A percentile compares a stretch with the other conserved stretches of the same genome.
These are phyloP conservation scores for Boletus patriciae DNA, from an alignment of 768 basidiomycete species.

Conservation along the genomic window DNA sequence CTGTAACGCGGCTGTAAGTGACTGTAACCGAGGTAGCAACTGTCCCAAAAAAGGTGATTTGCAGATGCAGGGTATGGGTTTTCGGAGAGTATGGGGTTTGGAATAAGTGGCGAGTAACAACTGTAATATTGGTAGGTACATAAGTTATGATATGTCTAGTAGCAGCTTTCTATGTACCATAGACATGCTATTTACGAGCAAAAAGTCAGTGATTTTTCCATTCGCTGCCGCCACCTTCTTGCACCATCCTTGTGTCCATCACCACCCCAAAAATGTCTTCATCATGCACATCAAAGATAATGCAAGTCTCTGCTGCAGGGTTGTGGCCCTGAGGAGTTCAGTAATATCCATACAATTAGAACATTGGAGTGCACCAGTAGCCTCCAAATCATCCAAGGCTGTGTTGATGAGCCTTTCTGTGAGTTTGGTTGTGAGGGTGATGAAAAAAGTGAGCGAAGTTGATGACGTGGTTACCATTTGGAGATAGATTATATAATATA, in stretches of 20 bases:
- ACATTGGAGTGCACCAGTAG: background rate
- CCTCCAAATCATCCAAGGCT: background rate
- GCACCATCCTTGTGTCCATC: background rate
- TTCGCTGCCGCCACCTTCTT: background rate
- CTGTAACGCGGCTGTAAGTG: too few species aligned
- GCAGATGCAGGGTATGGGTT: background rate
- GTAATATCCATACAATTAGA: background rate
- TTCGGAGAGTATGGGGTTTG: background rate
- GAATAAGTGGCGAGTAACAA: too few species aligned
- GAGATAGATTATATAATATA: too few species aligned
- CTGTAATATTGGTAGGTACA: background rate
- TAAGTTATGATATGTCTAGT: background rate
- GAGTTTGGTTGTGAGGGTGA: too few species aligned
- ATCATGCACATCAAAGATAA: background rate
- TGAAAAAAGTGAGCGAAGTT: too few species aligned
- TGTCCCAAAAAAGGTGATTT: too few species aligned
- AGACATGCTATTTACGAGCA: background rate
- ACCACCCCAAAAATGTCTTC: background rate
- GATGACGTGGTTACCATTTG: too few species aligned
- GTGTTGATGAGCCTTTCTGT: too few species aligned
- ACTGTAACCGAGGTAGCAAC: too few species aligned
- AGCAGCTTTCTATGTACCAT: background rate
- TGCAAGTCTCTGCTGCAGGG: background rate
- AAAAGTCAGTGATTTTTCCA: background rate
- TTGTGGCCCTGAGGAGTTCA: background rate